Percentiles rank a stretch among this genome's conserved stretches.
These are phyloP conservation scores for Penicillium malachiteum DNA, from an alignment of 495 filamentous ascomycete genomes.

Conservation along the genomic window DNA sequence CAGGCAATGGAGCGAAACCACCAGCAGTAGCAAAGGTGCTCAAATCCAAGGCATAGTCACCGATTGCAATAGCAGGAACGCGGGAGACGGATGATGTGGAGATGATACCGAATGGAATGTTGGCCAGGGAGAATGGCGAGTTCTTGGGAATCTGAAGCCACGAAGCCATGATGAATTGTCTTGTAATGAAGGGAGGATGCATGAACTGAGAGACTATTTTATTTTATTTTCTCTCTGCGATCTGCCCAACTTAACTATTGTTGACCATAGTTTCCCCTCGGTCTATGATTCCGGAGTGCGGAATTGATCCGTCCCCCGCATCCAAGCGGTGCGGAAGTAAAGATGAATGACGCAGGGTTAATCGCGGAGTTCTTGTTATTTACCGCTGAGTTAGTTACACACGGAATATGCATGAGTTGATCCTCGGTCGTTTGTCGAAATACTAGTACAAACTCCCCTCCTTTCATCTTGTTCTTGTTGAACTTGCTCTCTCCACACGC, in stretches of 20 bases:
- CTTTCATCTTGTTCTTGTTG: constrained; percentile 1
- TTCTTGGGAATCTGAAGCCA: constrained; percentile 66
- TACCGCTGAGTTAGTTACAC: no score
- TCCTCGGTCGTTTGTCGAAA: not conserved
- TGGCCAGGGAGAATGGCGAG: constrained; percentile 79
- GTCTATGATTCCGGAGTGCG: constrained; percentile 12
- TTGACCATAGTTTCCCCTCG: constrained; percentile 4
- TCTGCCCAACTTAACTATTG: constrained; percentile 11
- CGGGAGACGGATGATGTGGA: constrained; percentile 51
- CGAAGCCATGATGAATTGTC: constrained; percentile 48
- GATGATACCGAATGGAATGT: constrained; percentile 94
- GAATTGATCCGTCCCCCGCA: constrained; percentile 6
- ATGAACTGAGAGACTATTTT: not conserved
- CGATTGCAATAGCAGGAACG: constrained; percentile 76
- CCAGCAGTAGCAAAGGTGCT: constrained; percentile 57
- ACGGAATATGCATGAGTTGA: not conserved
- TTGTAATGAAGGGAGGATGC: not conserved
- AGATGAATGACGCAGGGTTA: constrained; percentile 7
- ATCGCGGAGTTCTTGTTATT: constrained; percentile 18
- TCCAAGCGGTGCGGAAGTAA: no score
- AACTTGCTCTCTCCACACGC: constrained; percentile 1
- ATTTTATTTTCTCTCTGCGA: not conserved
- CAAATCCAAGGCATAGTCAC: constrained; percentile 74
- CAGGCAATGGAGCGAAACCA: constrained; percentile 61
- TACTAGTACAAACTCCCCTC: constrained; percentile 3